Conservation (phyloP, 2,329 filamentous ascomycete species). For the Coniella lustricola region DNA sequence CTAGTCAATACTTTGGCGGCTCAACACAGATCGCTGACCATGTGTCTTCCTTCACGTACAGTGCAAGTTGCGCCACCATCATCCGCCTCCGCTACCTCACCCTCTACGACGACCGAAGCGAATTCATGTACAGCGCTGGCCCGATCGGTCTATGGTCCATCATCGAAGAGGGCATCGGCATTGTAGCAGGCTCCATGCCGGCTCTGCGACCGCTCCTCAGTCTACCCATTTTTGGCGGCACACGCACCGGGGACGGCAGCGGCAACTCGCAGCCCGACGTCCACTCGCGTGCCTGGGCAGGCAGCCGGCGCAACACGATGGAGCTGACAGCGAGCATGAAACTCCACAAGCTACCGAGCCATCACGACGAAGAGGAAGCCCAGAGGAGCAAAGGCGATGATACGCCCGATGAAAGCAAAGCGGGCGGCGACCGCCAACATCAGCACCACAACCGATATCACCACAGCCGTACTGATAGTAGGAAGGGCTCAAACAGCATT, state of each 20-base stretch:
- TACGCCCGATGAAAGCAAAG: background rate
- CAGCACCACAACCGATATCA: conserved; percentile 4
- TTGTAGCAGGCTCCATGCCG: conserved; percentile 40
- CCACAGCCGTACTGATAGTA: background rate
- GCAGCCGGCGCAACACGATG: background rate
- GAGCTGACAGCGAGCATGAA: background rate
- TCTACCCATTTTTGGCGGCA: conserved; percentile 20
- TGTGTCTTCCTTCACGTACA: conserved; percentile 10
- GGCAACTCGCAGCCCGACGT: background rate
- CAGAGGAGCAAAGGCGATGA: no score
- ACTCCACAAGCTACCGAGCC: background rate
- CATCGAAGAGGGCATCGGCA: conserved; percentile 41
- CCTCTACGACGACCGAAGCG: conserved; percentile 29
- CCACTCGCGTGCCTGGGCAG: background rate
- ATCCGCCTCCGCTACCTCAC: conserved; percentile 37
- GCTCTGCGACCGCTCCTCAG: conserved; percentile 37
- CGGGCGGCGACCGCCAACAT: no score
- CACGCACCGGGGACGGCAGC: background rate
- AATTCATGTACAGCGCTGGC: conserved; percentile 34
- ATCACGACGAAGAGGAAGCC: no score
- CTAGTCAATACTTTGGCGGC: background rate
- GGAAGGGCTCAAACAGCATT: no score
- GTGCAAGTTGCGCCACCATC: conserved; percentile 30
- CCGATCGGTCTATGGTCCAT: conserved; percentile 39
- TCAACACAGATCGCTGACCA: background rate